Evolutionary conservation across 805 yeast species (phyloP).

Genomic region (Lipomyces starkeyi): DNA sequence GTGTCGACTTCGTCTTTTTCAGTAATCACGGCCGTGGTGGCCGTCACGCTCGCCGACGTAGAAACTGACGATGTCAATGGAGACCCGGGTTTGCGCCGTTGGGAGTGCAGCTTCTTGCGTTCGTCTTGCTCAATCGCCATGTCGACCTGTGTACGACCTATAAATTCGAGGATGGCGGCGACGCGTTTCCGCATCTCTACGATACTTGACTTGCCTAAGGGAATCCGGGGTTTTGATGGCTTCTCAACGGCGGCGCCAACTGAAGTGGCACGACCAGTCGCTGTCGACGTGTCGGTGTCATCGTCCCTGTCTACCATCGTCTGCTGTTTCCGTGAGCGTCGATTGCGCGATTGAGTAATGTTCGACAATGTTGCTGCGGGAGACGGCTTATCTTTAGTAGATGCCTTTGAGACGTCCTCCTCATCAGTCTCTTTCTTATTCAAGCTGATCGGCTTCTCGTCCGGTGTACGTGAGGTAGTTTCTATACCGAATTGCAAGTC

Average conservation of each 20-base stretch:
- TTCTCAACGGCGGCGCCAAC: slow-evolving; percentile 50
- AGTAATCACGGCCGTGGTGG: slow-evolving; percentile 11
- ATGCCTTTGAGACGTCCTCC: background rate
- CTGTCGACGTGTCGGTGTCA: slow-evolving; percentile 20
- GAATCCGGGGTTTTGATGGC: slow-evolving; percentile 83
- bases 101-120: slow-evolving; percentile 55
- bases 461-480: background rate
- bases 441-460: background rate
- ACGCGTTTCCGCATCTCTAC: slow-evolving; percentile 87
- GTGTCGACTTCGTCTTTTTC: slow-evolving; percentile 45
- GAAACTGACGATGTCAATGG: background rate
- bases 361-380: background rate
- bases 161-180: slow-evolving; percentile 88
- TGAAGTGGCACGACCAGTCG: background rate
- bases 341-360: slow-evolving; percentile 2
- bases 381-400: slow-evolving; percentile 6
- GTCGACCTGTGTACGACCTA: slow-evolving; percentile 85
- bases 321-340: slow-evolving; percentile 6
- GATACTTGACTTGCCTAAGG: slow-evolving; percentile 73
- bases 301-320: slow-evolving; percentile 10
- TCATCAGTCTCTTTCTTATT: background rate
- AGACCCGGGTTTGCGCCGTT: slow-evolving; percentile 38
- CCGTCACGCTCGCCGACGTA: slow-evolving; percentile 12
- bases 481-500: background rate
- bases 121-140: slow-evolving; percentile 73